phyloP scores from a whole-genome alignment of 2,329 filamentous ascomycete genomes.

The Furcasterigmium furcatum region DNA sequence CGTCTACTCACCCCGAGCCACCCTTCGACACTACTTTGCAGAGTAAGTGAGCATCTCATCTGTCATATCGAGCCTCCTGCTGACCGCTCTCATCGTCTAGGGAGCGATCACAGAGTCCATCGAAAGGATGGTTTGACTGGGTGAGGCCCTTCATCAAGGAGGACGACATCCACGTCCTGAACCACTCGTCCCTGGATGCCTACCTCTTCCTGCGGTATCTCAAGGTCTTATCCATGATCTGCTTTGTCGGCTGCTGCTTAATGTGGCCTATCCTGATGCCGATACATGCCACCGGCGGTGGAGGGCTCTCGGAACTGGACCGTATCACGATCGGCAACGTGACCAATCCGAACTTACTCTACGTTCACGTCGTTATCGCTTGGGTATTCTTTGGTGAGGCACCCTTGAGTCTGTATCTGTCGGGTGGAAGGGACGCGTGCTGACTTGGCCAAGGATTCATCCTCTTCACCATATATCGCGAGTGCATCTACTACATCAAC shows the following conservation, averaged over 20 bases:
- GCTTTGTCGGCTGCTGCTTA: constrained; percentile 74
- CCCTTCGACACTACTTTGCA: constrained; percentile 44
- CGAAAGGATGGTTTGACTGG: constrained; percentile 65
- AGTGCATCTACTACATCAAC: constrained; percentile 91
- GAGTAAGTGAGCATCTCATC: constrained; percentile 39
- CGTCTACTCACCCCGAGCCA: constrained; percentile 54
- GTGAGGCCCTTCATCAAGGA: constrained; percentile 62
- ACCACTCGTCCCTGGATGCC: constrained; percentile 88
- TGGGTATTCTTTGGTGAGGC: constrained; percentile 70
- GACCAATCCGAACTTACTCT: constrained; percentile 63
- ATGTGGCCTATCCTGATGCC: constrained; percentile 86
- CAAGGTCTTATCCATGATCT: constrained; percentile 66
- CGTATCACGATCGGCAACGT: constrained; percentile 54
- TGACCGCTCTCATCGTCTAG: neutral
- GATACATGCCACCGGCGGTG: constrained; percentile 79
- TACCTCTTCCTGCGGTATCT: constrained; percentile 81
- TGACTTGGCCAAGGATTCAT: constrained; percentile 58
- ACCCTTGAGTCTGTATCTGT: too few species aligned
- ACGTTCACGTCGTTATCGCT: constrained; percentile 75
- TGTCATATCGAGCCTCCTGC: neutral
- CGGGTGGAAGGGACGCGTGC: neutral
- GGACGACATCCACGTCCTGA: constrained; percentile 75
- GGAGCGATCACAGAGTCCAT: constrained; percentile 30
- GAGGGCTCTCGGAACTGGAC: constrained; percentile 57
- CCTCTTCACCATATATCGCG: constrained; percentile 83